A percentile compares a stretch with the other conserved stretches of the same genome.
Conservation (phyloP, 2,329 filamentous ascomycete species). For the Nothophaeocryptopus gaeumannii region DNA sequence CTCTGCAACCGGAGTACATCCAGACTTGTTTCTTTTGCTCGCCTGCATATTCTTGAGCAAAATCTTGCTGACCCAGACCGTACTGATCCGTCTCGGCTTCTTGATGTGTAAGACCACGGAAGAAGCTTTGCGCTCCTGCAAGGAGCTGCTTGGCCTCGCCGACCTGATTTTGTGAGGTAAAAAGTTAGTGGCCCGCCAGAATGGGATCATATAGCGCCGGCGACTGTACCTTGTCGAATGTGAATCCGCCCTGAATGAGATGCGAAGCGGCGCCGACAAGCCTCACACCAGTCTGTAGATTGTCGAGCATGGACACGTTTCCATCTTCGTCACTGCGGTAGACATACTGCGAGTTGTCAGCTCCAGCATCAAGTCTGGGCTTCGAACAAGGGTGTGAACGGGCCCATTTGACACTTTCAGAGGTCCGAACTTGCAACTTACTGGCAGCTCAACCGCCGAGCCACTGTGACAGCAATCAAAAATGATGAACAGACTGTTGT, state of each 20-base stretch:
- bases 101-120: constrained; percentile 50
- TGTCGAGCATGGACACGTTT: constrained; percentile 56
- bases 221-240: constrained; percentile 34
- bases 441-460: constrained; percentile 56
- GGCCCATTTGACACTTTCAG: no score
- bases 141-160: constrained; percentile 53
- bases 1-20: constrained; percentile 52
- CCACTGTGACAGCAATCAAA: constrained; percentile 64
- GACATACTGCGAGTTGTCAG: constrained; percentile 39
- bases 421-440: no score
- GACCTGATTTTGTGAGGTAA: constrained; percentile 22
- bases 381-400: no score
- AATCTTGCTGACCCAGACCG: constrained; percentile 44
- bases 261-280: constrained; percentile 51
- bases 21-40: constrained; percentile 48
- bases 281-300: constrained; percentile 51
- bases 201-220: no score
- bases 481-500: constrained; percentile 54
- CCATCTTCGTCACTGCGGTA: constrained; percentile 57
- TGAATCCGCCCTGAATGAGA: constrained; percentile 49
- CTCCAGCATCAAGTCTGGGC: no score
- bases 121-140: constrained; percentile 55
- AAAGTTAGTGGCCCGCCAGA: no score
- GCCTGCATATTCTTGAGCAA: constrained; percentile 38
- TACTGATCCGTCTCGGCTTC: constrained; percentile 43